Percentiles rank a stretch among this genome's conserved stretches.
Evolutionary conservation across 768 basidiomycete species (phyloP).

Genomic region (Coprinopsis cinerea): DNA sequence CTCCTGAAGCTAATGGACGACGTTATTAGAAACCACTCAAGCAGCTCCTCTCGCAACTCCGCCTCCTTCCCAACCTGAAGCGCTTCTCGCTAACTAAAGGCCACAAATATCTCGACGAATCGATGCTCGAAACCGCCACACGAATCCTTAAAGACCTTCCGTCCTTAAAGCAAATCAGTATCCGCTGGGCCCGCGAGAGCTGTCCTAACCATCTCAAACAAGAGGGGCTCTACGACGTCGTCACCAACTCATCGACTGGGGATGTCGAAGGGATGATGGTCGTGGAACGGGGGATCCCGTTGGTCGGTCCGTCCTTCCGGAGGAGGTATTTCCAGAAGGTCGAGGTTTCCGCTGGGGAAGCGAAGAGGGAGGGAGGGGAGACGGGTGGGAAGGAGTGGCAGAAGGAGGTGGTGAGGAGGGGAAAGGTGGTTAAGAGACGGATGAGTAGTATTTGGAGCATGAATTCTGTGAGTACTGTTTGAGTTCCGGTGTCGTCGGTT

Average conservation of each 20-base stretch:
- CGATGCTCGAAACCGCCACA: conserved; percentile 36
- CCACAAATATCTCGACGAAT: conserved; percentile 39
- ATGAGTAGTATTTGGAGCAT: conserved; percentile 6
- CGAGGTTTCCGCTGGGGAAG: neutral
- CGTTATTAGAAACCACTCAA: conserved; percentile 33
- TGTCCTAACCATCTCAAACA: conserved; percentile 46
- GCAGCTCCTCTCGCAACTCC: conserved; percentile 32
- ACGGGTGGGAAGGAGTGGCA: conserved; percentile 12
- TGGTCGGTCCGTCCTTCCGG: conserved; percentile 34
- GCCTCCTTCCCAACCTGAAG: conserved; percentile 34
- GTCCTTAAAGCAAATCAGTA: conserved; percentile 34
- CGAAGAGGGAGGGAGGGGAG: neutral
- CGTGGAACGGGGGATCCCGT: conserved; percentile 36
- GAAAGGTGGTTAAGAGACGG: conserved; percentile 1
- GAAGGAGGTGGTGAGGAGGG: neutral
- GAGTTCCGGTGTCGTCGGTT: no score
- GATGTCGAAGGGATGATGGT: conserved; percentile 22
- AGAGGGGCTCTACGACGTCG: conserved; percentile 37
- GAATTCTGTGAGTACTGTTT: no score
- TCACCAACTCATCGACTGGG: conserved; percentile 17
- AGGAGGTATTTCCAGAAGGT: conserved; percentile 19
- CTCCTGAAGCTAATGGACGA: neutral
- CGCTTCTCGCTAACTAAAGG: conserved; percentile 45
- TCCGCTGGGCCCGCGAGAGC: conserved; percentile 43
- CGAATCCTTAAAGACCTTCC: conserved; percentile 30